Evolutionary conservation across 1,284 basidiomycete species (phyloP), one percentile per base, ranked within the genome.

Genomic region (Trametes hirsuta): DNA sequence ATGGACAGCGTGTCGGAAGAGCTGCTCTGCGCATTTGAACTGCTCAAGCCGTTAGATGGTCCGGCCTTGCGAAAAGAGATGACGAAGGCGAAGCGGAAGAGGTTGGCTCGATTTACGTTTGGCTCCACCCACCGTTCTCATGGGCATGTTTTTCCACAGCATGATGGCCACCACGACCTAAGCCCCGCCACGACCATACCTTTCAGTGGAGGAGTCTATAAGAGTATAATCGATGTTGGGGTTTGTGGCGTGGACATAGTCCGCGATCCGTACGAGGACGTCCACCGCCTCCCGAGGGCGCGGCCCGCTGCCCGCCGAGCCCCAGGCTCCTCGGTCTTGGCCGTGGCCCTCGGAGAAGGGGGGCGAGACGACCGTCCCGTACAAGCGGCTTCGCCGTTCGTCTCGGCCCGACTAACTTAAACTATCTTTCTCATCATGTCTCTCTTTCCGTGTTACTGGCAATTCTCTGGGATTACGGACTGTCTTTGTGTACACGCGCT

Each of bases 21-120:
- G 74, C 77, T 99, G 58, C 79, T 99, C 40, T 99, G 97, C 71
- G 97, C 97, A 12, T 99, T 99, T 71, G 97, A 99, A 76, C 81
- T 99, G 57, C 85, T 99, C 64, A 98, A 98, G 74, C 97, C 97
- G 6, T 81, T 99, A 67, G 97, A 98, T 71, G 95, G 94, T 3
- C 90, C 95, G 15, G 96, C 96, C 47, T 77, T 98, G 67, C 94
- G 96, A 71, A 99, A 98, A 79, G 97, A 98, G 75, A 98, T 99
- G 95, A 96, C 94, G 35, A 98, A 97, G 79, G 95, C 93, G 61
- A 98, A 97, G 80, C 90, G 95, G 81, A 96, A 97, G 84, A 97
- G 93, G 93, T 93, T 61, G 55, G 74, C 58, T 14, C 8, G 30
- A n/a, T 11, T 24, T 14, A 39, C 34, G 40, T 30, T 46, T 24